Conservation (phyloP, 768 basidiomycete genomes). For the Sutorius australiensis region DNA sequence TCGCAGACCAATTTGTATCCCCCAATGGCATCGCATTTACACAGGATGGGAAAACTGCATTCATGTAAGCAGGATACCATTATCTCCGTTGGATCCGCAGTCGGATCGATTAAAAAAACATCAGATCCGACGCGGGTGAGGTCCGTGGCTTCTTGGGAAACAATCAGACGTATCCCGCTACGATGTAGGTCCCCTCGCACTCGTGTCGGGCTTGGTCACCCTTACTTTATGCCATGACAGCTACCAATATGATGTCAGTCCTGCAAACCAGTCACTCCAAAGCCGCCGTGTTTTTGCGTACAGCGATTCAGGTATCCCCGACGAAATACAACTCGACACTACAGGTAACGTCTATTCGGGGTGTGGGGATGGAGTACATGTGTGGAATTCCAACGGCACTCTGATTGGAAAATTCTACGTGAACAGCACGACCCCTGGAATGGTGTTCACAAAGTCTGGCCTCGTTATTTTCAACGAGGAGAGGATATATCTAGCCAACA, state of each 20-base stretch:
- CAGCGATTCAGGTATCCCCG: conserved; percentile 60
- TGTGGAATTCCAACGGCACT: conserved; percentile 52
- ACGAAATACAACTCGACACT: conserved; percentile 63
- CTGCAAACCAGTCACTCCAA: conserved; percentile 46
- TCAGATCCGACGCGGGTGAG: conserved; percentile 11
- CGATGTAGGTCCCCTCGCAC: conserved; percentile 48
- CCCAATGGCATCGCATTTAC: conserved; percentile 76
- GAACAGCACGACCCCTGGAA: conserved; percentile 32
- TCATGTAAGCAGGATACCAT: conserved; percentile 42
- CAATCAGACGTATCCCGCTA: conserved; percentile 61
- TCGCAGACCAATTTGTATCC: conserved; percentile 70
- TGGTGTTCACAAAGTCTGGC: conserved; percentile 39
- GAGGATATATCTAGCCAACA: conserved; percentile 36
- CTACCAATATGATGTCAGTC: conserved; percentile 67
- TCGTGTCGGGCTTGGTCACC: not conserved
- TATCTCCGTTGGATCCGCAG: not conserved
- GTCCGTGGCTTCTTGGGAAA: conserved; percentile 43
- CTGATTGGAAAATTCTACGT: conserved; percentile 38
- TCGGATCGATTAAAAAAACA: too few relatives aligned
- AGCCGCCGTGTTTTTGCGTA: conserved; percentile 70
- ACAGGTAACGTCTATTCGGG: conserved; percentile 66
- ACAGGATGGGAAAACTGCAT: conserved; percentile 58
- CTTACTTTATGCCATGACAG: conserved; percentile 32
- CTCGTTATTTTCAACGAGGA: conserved; percentile 41
- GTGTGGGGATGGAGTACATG: conserved; percentile 67